A percentile compares a stretch with the other conserved stretches of the same genome.
phyloP scores from a whole-genome alignment of 2,329 filamentous ascomycete species.

The Cladophialophora immunda region DNA sequence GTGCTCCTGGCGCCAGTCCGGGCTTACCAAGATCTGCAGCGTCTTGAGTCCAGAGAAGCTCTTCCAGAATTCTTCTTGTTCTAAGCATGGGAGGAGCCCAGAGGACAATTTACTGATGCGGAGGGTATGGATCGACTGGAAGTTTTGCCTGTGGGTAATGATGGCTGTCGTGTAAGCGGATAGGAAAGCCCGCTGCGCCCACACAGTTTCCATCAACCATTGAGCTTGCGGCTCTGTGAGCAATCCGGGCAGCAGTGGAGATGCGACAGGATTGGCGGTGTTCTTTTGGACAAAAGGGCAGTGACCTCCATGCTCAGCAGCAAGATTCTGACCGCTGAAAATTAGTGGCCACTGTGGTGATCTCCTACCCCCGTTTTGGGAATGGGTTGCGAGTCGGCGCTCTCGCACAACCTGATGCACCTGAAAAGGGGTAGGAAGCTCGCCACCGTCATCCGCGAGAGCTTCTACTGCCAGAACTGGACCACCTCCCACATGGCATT shows the following conservation, averaged over 20 bases:
- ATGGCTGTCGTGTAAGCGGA: slow-evolving; percentile 72
- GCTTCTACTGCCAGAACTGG: background rate
- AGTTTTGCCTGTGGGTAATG: slow-evolving; percentile 66
- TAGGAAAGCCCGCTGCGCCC: slow-evolving; percentile 74
- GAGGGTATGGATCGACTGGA: slow-evolving; percentile 65
- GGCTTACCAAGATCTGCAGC: slow-evolving; percentile 68
- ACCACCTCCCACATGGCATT: slow-evolving; percentile 29
- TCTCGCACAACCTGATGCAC: background rate
- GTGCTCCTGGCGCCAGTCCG: slow-evolving; percentile 69
- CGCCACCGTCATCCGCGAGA: background rate
- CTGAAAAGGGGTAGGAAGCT: background rate
- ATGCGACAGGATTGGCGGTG: slow-evolving; percentile 40
- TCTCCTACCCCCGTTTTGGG: background rate
- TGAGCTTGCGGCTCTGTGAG: slow-evolving; percentile 72
- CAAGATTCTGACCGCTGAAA: slow-evolving; percentile 44
- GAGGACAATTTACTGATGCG: slow-evolving; percentile 72
- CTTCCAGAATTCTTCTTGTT: slow-evolving; percentile 68
- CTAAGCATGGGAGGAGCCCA: slow-evolving; percentile 65
- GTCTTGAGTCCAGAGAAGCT: slow-evolving; percentile 63
- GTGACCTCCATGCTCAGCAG: slow-evolving; percentile 38
- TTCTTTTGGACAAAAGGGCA: slow-evolving; percentile 36
- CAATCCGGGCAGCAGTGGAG: slow-evolving; percentile 60
- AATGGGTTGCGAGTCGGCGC: background rate
- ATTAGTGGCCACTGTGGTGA: slow-evolving; percentile 41
- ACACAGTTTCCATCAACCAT: slow-evolving; percentile 73